Evolutionary conservation across 2,329 filamentous ascomycete species (phyloP).

Genomic region (Neocatenulostroma microsporum): DNA sequence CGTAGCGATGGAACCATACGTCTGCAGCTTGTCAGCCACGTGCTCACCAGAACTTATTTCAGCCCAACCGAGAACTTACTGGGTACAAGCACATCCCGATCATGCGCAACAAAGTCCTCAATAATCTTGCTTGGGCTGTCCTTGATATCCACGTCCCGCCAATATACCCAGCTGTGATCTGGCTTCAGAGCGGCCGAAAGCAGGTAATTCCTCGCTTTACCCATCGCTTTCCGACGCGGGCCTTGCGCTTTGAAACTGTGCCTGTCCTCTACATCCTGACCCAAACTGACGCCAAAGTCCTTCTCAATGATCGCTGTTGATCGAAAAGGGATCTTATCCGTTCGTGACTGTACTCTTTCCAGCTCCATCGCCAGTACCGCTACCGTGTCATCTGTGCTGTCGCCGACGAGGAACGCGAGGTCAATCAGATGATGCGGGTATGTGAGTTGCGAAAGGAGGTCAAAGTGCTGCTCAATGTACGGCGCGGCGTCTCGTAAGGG

Average conservation of each 20-base stretch:
- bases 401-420: conserved; percentile 86
- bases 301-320: conserved; percentile 83
- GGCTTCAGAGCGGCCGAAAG: conserved; percentile 76
- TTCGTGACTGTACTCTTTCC: conserved; percentile 72
- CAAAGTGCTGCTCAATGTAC: conserved; percentile 83
- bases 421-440: conserved; percentile 96
- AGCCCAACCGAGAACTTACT: conserved; percentile 57
- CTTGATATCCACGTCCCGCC: conserved; percentile 93
- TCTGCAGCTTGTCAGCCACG: conserved; percentile 47
- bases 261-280: conserved; percentile 72
- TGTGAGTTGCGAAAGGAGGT: conserved; percentile 78
- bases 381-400: conserved; percentile 84
- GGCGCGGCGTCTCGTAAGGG: conserved; percentile 82
- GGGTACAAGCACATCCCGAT: conserved; percentile 86
- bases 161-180: conserved; percentile 97
- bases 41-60: neutral
- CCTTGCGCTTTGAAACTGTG: conserved; percentile 84
- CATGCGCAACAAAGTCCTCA: conserved; percentile 91
- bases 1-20: conserved; percentile 92
- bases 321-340: conserved; percentile 72
- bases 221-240: conserved; percentile 83
- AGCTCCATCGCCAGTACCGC: conserved; percentile 79
- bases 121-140: conserved; percentile 82
- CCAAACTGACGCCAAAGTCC: conserved; percentile 70
- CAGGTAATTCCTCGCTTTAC: conserved; percentile 83